A percentile compares a stretch with the other conserved stretches of the same genome.
Conservation (phyloP, 495 filamentous ascomycete species). For the Aspergillus affinis region DNA sequence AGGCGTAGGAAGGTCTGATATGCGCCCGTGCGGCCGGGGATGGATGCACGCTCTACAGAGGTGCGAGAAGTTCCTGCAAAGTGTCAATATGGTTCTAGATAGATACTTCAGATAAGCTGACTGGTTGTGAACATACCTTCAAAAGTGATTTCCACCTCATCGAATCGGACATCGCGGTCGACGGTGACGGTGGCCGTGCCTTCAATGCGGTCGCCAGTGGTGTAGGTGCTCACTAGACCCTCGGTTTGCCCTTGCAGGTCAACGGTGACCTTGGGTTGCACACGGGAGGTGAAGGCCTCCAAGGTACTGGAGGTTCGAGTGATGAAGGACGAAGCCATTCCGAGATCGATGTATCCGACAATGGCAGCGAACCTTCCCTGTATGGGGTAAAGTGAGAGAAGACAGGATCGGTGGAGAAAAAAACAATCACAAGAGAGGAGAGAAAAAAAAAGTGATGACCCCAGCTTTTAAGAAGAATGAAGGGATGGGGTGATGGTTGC, state of each 20-base stretch:
- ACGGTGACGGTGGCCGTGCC: slow-evolving; percentile 60
- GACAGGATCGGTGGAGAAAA: neutral
- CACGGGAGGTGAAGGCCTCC: slow-evolving; percentile 30
- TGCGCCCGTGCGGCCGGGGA: slow-evolving; percentile 52
- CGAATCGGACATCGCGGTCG: slow-evolving; percentile 69
- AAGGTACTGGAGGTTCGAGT: slow-evolving; percentile 30
- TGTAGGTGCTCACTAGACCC: slow-evolving; percentile 51
- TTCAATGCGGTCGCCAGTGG: slow-evolving; percentile 58
- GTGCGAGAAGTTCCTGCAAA: slow-evolving; percentile 46
- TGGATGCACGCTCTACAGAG: slow-evolving; percentile 50
- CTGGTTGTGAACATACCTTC: slow-evolving; percentile 52
- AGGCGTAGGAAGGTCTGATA: slow-evolving; percentile 74
- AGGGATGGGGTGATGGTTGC: slow-evolving; percentile 16
- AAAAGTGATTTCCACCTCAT: slow-evolving; percentile 76
- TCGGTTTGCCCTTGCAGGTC: slow-evolving; percentile 31
- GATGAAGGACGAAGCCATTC: slow-evolving; percentile 29
- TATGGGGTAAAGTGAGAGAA: neutral
- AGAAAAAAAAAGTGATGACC: neutral
- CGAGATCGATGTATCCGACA: neutral
- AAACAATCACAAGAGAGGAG: neutral
- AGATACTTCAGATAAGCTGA: too few relatives aligned
- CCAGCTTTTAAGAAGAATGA: slow-evolving; percentile 7
- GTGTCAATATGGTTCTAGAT: too few relatives aligned
- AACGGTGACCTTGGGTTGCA: slow-evolving; percentile 37
- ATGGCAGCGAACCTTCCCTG: neutral